phyloP scores from a whole-genome alignment of 2,329 filamentous ascomycete genomes.

The Pseudogymnoascus sp. region DNA sequence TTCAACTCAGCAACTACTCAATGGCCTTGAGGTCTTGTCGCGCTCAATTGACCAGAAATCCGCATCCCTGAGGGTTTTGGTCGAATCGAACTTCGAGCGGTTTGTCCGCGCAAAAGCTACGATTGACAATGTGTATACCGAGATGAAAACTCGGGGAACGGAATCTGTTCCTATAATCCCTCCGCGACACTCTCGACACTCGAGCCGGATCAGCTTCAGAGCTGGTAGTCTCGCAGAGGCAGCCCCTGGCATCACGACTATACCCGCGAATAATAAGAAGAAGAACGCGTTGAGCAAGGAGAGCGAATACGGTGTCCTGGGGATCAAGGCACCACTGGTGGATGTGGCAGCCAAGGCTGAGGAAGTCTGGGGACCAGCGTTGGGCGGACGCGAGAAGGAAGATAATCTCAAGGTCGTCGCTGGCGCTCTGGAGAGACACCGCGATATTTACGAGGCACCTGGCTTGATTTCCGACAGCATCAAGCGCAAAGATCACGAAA shows the following conservation, averaged over 20 bases:
- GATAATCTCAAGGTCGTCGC: constrained; percentile 74
- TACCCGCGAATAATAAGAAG: constrained; percentile 48
- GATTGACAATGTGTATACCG: constrained; percentile 96
- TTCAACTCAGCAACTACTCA: constrained; percentile 70
- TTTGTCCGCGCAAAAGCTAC: constrained; percentile 97
- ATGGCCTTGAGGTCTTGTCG: constrained; percentile 77
- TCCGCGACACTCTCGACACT: constrained; percentile 33
- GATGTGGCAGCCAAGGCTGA: constrained; percentile 92
- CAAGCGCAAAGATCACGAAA: constrained; percentile 83
- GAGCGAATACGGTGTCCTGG: constrained; percentile 80
- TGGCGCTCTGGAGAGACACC: constrained; percentile 67
- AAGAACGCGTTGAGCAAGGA: constrained; percentile 91
- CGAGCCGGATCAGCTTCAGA: constrained; percentile 30
- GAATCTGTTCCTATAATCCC: constrained; percentile 28
- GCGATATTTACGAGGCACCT: constrained; percentile 73
- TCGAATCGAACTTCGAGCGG: constrained; percentile 96
- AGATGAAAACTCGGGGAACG: constrained; percentile 73
- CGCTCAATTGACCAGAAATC: constrained; percentile 96
- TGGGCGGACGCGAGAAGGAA: constrained; percentile 86
- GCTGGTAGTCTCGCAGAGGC: constrained; percentile 29
- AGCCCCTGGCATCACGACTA: constrained; percentile 30
- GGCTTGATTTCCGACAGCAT: constrained; percentile 73
- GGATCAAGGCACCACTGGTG: constrained; percentile 78
- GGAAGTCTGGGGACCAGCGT: constrained; percentile 91
- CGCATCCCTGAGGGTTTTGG: constrained; percentile 87